A percentile compares a stretch with the other conserved stretches of the same genome.
Conservation (phyloP, 345 rosid species). For the Excoecaria cochinchinensis region DNA sequence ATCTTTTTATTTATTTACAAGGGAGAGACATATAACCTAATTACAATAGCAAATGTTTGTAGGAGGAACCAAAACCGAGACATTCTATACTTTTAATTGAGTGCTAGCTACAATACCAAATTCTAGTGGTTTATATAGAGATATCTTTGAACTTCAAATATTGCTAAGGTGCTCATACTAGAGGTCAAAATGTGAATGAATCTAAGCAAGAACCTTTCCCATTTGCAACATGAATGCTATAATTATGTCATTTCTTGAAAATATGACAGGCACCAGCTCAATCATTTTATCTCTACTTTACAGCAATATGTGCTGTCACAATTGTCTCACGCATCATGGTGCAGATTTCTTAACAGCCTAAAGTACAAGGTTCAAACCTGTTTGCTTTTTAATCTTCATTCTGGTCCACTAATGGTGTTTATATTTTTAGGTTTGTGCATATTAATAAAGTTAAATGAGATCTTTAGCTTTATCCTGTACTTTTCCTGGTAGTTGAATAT, state of each 20-base stretch:
- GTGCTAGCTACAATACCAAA: too few relatives aligned
- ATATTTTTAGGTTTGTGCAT: neutral
- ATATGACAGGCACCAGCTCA: slow-evolving; percentile 71
- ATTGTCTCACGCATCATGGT: slow-evolving; percentile 88
- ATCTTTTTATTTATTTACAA: neutral
- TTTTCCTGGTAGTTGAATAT: neutral
- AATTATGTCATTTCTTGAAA: slow-evolving; percentile 23
- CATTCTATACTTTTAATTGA: too few relatives aligned
- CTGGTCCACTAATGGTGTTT: neutral
- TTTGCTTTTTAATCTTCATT: neutral
- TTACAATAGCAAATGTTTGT: too few relatives aligned
- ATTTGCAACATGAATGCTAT: slow-evolving; percentile 12
- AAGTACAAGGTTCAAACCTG: slow-evolving; percentile 60
- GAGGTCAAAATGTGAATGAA: slow-evolving; percentile 9
- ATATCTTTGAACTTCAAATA: neutral
- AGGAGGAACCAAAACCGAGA: too few relatives aligned
- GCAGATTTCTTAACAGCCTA: slow-evolving; percentile 73
- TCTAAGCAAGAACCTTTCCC: neutral
- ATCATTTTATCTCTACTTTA: slow-evolving; percentile 81
- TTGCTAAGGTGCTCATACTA: neutral
- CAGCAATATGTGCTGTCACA: slow-evolving; percentile 91
- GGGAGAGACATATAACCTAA: too few relatives aligned
- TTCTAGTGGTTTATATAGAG: too few relatives aligned
- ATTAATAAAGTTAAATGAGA: neutral
- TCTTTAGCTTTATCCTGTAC: neutral